phyloP scores from a whole-genome alignment of 805 yeast genomes.

The Ogataea henricii region DNA sequence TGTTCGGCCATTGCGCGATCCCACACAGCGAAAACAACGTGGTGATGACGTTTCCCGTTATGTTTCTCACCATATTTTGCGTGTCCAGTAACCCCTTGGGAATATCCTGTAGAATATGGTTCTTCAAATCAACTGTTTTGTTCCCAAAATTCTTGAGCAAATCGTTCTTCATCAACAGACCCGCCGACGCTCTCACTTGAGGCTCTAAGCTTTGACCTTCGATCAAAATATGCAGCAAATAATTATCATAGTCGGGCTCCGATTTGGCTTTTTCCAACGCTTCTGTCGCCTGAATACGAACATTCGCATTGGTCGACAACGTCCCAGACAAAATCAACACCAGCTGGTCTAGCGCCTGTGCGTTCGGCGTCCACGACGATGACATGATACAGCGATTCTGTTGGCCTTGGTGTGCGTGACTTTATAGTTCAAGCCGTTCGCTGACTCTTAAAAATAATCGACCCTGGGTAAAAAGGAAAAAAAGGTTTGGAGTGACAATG shows the following conservation, averaged over 20 bases:
- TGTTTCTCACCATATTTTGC: constrained; percentile 70
- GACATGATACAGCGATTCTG: constrained; percentile 19
- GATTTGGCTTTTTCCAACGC: constrained; percentile 68
- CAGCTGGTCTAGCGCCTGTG: constrained; percentile 61
- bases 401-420: too few relatives aligned
- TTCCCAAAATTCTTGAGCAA: constrained; percentile 45
- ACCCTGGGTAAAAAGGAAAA: too few relatives aligned
- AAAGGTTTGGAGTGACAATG: neutral
- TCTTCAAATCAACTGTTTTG: constrained; percentile 33
- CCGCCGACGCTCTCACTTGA: constrained; percentile 83
- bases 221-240: constrained; percentile 69
- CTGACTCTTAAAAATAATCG: neutral
- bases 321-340: constrained; percentile 70
- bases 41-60: constrained; percentile 89
- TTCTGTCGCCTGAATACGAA: constrained; percentile 67
- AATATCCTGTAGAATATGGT: constrained; percentile 39
- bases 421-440: neutral
- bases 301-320: constrained; percentile 55
- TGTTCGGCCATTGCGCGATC: constrained; percentile 69
- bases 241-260: constrained; percentile 81
- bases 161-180: constrained; percentile 78
- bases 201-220: constrained; percentile 49
- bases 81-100: constrained; percentile 52
- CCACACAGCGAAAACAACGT: constrained; percentile 72
- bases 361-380: constrained; percentile 70